Evolutionary conservation across 495 filamentous ascomycete species (phyloP), one percentile per base, ranked within the genome.

Genomic region (Hypoxylon perforatum): DNA sequence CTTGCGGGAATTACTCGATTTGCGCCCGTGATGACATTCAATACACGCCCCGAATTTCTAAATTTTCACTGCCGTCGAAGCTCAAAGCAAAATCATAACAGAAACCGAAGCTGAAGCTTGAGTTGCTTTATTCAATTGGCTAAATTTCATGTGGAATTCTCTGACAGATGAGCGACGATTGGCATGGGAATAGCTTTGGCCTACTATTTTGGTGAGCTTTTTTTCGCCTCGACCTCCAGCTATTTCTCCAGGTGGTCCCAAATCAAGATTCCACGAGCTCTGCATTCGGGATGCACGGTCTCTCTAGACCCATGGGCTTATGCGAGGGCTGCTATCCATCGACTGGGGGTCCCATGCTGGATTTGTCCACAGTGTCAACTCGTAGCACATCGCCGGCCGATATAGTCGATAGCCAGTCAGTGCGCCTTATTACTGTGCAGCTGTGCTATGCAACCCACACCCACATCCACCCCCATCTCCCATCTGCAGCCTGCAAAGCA

Each of bases 191-290:
- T 57, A 69, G 55, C 14, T 70, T 10, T 66, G 25, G 25, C 18
- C 41, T 53, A 49, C 56, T 54, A 15, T 50, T 67, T 59, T 48
- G 50, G 45, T 66, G 59, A 60, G 60, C 35, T 48, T 18, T 65
- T 58, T 65, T 65, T 54, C 39, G 41, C 45, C 53, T 39, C 8
- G 44, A 2, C 35, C 38, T 17, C 38, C 38, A 41, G 38, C 30
- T 33, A 7, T 19, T 14, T 42, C 53, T 23, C 36, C 61, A 61
- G 45, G 65, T 52, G 21, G 38, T 60, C 61, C 61, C 50, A 65
- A 69, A 69, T 69, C 66, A 69, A 69, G 66, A 69, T 69, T 69
- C 66, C 61, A 36, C 22, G 18, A 65, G 61, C 65, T 69, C 65
- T 69, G 51, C 61, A 61, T 69, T 65, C 66, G 61, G 66, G 66